Conservation (phyloP, 1,284 basidiomycete species). For the Pseudozyma flocculosa region DNA sequence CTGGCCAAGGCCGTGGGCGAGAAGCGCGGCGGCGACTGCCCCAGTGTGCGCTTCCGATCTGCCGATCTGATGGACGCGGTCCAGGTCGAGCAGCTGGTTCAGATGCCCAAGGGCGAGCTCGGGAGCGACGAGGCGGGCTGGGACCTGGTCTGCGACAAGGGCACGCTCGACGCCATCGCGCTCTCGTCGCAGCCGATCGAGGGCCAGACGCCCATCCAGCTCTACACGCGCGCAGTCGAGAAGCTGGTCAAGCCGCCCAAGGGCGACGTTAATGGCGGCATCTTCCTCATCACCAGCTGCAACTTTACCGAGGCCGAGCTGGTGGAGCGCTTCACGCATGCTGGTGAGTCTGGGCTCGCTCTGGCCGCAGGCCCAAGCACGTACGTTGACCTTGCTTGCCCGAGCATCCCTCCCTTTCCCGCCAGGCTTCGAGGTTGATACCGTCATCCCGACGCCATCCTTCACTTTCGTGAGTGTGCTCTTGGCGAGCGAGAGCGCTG, state of each 20-base stretch:
- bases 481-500: too few relatives aligned
- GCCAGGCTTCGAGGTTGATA: conserved; percentile 33
- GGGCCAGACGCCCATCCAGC: conserved; percentile 65
- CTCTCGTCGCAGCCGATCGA: conserved; percentile 68
- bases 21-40: conserved; percentile 34
- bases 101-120: conserved; percentile 1
- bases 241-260: conserved; percentile 62
- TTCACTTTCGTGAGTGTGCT: conserved; percentile 41
- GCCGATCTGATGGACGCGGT: conserved; percentile 52
- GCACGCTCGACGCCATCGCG: conserved; percentile 76
- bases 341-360: conserved; percentile 7
- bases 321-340: conserved; percentile 63
- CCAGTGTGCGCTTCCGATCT: conserved; percentile 47
- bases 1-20: conserved; percentile 46
- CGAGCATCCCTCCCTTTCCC: too few relatives aligned
- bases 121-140: conserved; percentile 19
- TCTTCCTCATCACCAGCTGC: conserved; percentile 78
- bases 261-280: conserved; percentile 64
- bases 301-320: conserved; percentile 87
- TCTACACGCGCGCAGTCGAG: conserved; percentile 68
- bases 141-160: conserved; percentile 60
- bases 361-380: too few relatives aligned
- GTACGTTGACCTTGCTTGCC: too few relatives aligned
- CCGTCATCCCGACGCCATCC: conserved; percentile 43
- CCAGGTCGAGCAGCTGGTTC: conserved; percentile 7